Evolutionary conservation across 305 asterid species (phyloP).

Genomic region (Fraxinus velutina): DNA sequence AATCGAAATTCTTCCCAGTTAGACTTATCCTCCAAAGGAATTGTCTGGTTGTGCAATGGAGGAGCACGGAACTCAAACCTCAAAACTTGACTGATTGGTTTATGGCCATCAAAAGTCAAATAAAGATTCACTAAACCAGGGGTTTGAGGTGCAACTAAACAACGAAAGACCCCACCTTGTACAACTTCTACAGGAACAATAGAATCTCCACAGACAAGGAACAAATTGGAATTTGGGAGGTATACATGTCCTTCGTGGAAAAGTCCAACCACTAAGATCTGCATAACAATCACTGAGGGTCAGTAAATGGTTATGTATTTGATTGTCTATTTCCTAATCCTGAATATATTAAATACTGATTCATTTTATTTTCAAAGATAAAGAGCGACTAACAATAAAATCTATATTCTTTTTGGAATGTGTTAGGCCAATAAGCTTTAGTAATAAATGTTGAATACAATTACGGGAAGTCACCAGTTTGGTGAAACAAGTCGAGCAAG

Average conservation of each 20-base stretch:
- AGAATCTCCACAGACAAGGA: conserved; percentile 69
- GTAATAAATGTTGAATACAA: not conserved
- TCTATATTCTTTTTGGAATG: not conserved
- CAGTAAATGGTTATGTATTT: conserved; percentile 10
- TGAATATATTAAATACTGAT: not conserved
- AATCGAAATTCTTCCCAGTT: conserved; percentile 67
- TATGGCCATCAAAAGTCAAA: conserved; percentile 72
- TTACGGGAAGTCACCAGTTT: not conserved
- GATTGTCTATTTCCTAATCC: not conserved
- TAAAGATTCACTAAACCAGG: conserved; percentile 65
- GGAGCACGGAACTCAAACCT: conserved; percentile 77
- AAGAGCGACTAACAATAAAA: not conserved
- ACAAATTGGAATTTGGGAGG: conserved; percentile 41
- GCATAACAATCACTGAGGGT: conserved; percentile 30
- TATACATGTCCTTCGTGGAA: conserved; percentile 49
- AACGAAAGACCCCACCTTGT: conserved; percentile 82
- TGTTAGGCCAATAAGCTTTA: not conserved
- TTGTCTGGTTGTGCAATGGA: conserved; percentile 35
- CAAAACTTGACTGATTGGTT: conserved; percentile 71
- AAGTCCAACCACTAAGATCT: conserved; percentile 75
- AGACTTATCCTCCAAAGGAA: conserved; percentile 22
- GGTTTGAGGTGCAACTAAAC: conserved; percentile 58
- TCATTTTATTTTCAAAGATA: not conserved
- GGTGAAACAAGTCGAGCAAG: not conserved
- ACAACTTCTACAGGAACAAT: conserved; percentile 54